Evolutionary conservation across 2,329 filamentous ascomycete genomes (phyloP), one percentile per base, ranked within the genome.

Genomic region (Hypoxylon sp.): DNA sequence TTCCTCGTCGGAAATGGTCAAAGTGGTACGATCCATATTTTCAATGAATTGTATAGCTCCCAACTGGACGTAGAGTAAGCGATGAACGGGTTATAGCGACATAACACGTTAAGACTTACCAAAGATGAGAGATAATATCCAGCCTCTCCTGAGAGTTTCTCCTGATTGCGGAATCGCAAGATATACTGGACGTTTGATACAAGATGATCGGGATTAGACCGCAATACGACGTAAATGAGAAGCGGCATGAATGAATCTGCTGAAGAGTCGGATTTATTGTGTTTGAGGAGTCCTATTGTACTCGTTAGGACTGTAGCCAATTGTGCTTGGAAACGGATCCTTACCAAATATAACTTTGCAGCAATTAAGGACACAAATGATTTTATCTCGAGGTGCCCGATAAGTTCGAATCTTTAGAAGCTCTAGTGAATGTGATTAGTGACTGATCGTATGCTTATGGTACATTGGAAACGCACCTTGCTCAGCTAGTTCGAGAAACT

Each of bases 151-250:
- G 91, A 92, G 1, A 99, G 87, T 77, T 98, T 98, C 55, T 99
- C 95, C 78, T 97, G 95, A 73, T 98, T 97, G 53, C 95, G 89
- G 81, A 99, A 99, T 47, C 96, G 89, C 53, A 98, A 83, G 67
- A 99, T 98, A 77, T 99, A 99, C 78, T 99, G 95, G 2, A 99
- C 92, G 76, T 99, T 99, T 62, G 94, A 97, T 24, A 98, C 94
- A 32, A 99, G 82, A 77, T 98, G 93, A 64, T 97, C 94, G 0
- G 95, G 95, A 71, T 97, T 97, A 46, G 93, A 93, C 78, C 95
- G 92, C 24, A 99, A 83, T 11, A 98, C 94, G 24, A 97, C 95
- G 71, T 97, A 98, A 59, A 99, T 99, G 58, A 99, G 84, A 26
- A 98, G 84, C 4, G 95, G 91, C 80, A 97, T 93, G 72, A 99